Evolutionary conservation across 805 yeast species (phyloP), one percentile per base, ranked within the genome.

Genomic region (Sugiyamaella qingdaonensis): DNA sequence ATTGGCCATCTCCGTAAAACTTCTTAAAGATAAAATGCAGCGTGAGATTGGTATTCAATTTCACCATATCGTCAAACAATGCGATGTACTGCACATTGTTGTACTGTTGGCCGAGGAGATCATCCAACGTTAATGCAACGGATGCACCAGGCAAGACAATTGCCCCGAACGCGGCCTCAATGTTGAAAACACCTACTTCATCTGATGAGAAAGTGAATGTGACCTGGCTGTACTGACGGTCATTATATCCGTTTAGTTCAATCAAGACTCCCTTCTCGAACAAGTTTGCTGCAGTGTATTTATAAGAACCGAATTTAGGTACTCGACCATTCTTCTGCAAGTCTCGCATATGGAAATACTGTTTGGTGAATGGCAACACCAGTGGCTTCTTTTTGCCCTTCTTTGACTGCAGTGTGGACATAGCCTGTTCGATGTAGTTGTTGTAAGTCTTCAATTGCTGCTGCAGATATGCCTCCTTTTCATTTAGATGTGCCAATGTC

Each of bases 131-230:
- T 18, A 92, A 66, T 10, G 79, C 74, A 35, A 75, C 75, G 10
- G 73, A 65, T 0, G 75, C 74, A 9, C 78, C 81, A 43, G 82
- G 86, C n/a, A 83, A 77, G 1, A 83, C 73, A 7, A 73, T 67
- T 10, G 73, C 68, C 29, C 89, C 91, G 64, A 78, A 81, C 2
- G 88, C 81, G 9, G 88, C 86, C 49, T 91, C 94, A 19, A 94
- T 74, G 3, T 79, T 78, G 64, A 88, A 89, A 27, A 76, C 77
- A 1, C 92, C 92, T 7, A 81, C 83, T 56, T 79, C 74, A 61
- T 87, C 88, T 63, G 92, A 85, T 57, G 86, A 80, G 64, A 89
- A 83, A 70, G 86, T 80, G 63, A 92, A 82, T 56, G 80, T 81
- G 24, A 89, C 76, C 61, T 85, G 86, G 14, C 86, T 85, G 46